These are phyloP conservation scores for Zasmidium angulare DNA, from an alignment of 2,329 filamentous ascomycete species.

Conservation along the genomic window DNA sequence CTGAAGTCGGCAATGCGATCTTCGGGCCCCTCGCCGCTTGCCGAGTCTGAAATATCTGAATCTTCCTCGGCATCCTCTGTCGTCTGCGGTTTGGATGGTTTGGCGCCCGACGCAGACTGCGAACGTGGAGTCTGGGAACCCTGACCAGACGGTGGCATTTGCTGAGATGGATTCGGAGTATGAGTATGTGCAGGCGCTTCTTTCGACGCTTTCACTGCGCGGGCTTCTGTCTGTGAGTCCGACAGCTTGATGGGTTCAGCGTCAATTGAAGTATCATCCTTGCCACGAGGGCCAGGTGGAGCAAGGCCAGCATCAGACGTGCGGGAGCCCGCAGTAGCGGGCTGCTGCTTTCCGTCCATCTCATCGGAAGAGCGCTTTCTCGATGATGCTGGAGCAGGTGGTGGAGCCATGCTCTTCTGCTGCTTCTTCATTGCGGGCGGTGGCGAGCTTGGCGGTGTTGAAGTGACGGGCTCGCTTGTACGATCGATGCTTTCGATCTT, in stretches of 20 bases:
- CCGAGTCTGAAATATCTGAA: constrained; percentile 20
- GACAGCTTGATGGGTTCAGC: not conserved
- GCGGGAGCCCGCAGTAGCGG: not conserved
- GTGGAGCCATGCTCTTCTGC: constrained; percentile 4
- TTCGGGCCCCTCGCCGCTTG: constrained; percentile 27
- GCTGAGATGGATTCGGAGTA: not conserved
- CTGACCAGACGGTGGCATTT: not conserved
- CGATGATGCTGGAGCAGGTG: not conserved
- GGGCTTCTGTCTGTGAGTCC: not conserved
- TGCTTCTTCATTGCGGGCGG: not conserved
- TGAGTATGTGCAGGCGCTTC: too few species aligned
- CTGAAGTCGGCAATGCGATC: constrained; percentile 59
- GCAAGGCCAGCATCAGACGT: not conserved
- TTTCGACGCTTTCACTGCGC: too few species aligned
- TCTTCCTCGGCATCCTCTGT: constrained; percentile 3
- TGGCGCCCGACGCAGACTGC: not conserved
- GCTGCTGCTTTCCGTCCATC: constrained; percentile 3
- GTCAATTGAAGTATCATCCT: constrained; percentile 6
- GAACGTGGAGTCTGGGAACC: not conserved
- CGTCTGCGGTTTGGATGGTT: constrained; percentile 1
- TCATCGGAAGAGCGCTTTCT: constrained; percentile 7
- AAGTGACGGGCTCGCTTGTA: not conserved
- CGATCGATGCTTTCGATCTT: not conserved
- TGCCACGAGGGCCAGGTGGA: constrained; percentile 4
- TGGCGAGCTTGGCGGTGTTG: not conserved